phyloP scores from a whole-genome alignment of 1,139 yeast genomes.

The Yueomyces sp. region DNA sequence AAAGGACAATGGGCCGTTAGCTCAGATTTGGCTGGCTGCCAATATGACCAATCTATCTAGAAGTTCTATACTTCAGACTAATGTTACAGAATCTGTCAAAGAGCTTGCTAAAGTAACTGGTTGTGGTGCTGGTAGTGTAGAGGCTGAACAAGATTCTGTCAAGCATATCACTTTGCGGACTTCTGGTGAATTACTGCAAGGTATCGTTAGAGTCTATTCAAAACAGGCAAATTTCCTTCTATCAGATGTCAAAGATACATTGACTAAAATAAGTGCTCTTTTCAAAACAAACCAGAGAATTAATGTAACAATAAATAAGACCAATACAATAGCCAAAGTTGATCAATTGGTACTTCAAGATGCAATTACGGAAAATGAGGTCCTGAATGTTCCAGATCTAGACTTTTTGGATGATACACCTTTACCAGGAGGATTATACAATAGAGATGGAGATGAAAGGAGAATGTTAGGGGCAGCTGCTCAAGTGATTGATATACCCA shows the following conservation, averaged over 20 bases:
- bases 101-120: conserved; percentile 33
- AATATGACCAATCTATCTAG: conserved; percentile 70
- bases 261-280: conserved; percentile 61
- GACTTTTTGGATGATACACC: conserved; percentile 27
- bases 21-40: conserved; percentile 90
- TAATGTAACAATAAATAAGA: conserved; percentile 30
- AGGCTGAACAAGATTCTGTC: conserved; percentile 7
- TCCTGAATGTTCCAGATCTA: conserved; percentile 53
- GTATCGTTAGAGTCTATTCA: conserved; percentile 80
- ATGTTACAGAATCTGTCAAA: conserved; percentile 55
- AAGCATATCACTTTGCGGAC: conserved; percentile 60
- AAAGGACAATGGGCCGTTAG: conserved; percentile 68
- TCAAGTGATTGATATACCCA: conserved; percentile 13
- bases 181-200: conserved; percentile 79
- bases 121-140: conserved; percentile 4
- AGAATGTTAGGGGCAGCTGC: conserved; percentile 20
- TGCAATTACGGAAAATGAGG: conserved; percentile 68
- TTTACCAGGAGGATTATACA: conserved; percentile 9
- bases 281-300: conserved; percentile 36
- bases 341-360: conserved; percentile 54
- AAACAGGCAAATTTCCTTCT: conserved; percentile 73
- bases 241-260: conserved; percentile 75
- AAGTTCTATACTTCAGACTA: conserved; percentile 60
- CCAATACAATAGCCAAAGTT: conserved; percentile 41
- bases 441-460: conserved; percentile 17